Evolutionary conservation across 768 basidiomycete genomes (phyloP), one percentile per base, ranked within the genome.

Genomic region (Dacryopinax spathularia): DNA sequence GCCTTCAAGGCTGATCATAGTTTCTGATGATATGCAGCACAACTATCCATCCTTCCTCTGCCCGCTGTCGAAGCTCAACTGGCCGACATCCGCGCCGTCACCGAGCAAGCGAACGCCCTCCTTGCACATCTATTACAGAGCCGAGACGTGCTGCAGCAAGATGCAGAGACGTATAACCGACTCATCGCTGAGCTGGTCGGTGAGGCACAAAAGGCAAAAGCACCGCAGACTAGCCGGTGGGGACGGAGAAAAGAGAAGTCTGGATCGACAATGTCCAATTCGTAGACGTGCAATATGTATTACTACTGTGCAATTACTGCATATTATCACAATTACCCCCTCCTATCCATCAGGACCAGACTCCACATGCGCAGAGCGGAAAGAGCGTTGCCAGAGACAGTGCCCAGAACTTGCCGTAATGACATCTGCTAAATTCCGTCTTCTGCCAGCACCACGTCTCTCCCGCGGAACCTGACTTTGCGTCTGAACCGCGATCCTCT

Each of bases 181-280:
- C 78, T 93, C 64, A 96, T 96, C 65, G 93, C 87, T 29, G 91
- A 91, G 71, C 77, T 96, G 60, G 91, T 96, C n/a, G 84, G 84
- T 41, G 91, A 95, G 73, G 92, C 93, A 0, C 74, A 74, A 44
- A 74, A 74, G 63, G 70, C 72, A 16, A 75, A 75, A 67, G 70
- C 70, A n/a, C 70, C 71, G 29, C 5, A 22, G 39, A 18, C 18
- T 3, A 56, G 20, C 29, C 48, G 48, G 9, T 56, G 48, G 48
- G 48, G 48, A 6, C 48, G 48, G 18, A 13, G 48, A 56, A 56
- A 31, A 18, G 48, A 56, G 29, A 56, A 56, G 48, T 56, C 48
- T 3, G 25, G 25, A 13, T 56, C 48, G 48, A 56, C 20, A 29
- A 56, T 56, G 48, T 56, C 48, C n/a, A n/a, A n/a, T 29, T 56